Conservation (phyloP, 371 early-diverging fungal species). For the Lichtheimia ornata region DNA sequence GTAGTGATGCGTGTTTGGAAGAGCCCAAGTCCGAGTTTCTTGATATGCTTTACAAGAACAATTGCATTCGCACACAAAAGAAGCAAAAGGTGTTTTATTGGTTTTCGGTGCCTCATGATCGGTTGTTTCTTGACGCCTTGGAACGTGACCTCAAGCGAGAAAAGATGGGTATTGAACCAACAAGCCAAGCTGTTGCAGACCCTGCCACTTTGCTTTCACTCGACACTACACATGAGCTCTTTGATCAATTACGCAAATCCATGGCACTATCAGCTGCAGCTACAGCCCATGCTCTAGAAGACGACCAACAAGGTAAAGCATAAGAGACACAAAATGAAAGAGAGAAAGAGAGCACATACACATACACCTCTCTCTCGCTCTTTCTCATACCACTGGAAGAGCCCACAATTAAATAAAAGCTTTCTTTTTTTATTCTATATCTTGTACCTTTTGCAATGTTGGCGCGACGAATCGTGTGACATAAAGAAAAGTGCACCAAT, state of each 20-base stretch:
- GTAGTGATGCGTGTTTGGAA: slow-evolving; percentile 95
- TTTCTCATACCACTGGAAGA: no score
- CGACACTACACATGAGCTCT: slow-evolving; percentile 58
- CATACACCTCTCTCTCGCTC: no score
- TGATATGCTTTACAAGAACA: slow-evolving; percentile 96
- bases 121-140: slow-evolving; percentile 95
- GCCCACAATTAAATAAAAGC: no score
- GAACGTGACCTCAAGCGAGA: slow-evolving; percentile 98
- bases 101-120: slow-evolving; percentile 98
- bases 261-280: slow-evolving; percentile 41
- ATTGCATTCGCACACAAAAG: slow-evolving; percentile 99
- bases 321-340: slow-evolving; percentile 1
- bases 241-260: slow-evolving; percentile 55
- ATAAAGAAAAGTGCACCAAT: no score
- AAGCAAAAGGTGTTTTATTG: slow-evolving; percentile 99
- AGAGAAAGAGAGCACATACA: slow-evolving; percentile 1
- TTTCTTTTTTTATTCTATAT: no score
- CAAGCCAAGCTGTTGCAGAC: slow-evolving; percentile 66
- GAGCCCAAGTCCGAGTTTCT: slow-evolving; percentile 97
- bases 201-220: slow-evolving; percentile 61
- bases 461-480: no score
- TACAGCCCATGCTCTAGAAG: slow-evolving; percentile 30
- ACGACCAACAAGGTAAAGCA: slow-evolving; percentile 6
- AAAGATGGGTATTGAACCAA: slow-evolving; percentile 77
- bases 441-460: no score